Percentiles rank a stretch among this genome's conserved stretches.
phyloP scores from a whole-genome alignment of 164 flowering plant species.

The Liquidambar formosana region DNA sequence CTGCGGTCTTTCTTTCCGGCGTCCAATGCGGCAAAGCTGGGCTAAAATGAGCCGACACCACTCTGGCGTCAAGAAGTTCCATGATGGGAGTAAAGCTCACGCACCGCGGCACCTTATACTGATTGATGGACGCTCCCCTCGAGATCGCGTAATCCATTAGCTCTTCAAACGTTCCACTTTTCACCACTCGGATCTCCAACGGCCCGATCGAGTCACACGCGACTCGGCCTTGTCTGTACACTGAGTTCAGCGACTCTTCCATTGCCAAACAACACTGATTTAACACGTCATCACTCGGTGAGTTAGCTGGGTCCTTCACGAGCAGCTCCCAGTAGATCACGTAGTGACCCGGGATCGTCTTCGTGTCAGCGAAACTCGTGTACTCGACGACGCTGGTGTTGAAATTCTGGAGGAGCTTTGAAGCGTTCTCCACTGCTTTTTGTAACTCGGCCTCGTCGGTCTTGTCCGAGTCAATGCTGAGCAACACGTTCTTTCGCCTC shows the following conservation, averaged over 20 bases:
- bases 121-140: conserved; percentile 59
- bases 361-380: conserved; percentile 61
- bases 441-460: conserved; percentile 65
- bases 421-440: conserved; percentile 49
- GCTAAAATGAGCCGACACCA: conserved; percentile 54
- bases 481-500: conserved; percentile 52
- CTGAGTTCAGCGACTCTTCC: conserved; percentile 64
- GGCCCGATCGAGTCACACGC: conserved; percentile 57
- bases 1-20: conserved; percentile 39
- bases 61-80: conserved; percentile 60
- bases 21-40: conserved; percentile 53
- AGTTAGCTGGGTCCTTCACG: conserved; percentile 32
- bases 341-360: conserved; percentile 64
- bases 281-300: conserved; percentile 32
- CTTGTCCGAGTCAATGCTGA: conserved; percentile 62
- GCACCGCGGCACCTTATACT: conserved; percentile 65
- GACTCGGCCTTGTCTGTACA: conserved; percentile 62
- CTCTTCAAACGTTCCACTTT: conserved; percentile 57
- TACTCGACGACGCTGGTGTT: conserved; percentile 54
- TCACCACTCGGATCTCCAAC: conserved; percentile 54
- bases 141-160: conserved; percentile 67
- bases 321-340: conserved; percentile 63
- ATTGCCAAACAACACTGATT: conserved; percentile 46
- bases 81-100: conserved; percentile 57
- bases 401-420: conserved; percentile 30